Percentiles rank a stretch among this genome's conserved stretches.
Conservation (phyloP, 2,329 filamentous ascomycete genomes). For the Microsporum canis region DNA sequence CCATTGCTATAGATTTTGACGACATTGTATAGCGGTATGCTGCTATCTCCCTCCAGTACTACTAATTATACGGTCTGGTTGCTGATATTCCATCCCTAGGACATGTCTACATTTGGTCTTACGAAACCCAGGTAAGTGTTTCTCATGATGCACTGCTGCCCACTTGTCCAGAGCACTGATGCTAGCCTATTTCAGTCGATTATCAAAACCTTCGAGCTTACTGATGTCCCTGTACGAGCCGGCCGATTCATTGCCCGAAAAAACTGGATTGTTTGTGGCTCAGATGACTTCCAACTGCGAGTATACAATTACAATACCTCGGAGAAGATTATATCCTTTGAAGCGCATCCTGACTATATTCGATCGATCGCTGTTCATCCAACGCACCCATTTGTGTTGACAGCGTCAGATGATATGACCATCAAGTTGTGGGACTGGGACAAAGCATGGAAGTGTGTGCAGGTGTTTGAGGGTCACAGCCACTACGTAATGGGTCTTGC, state of each 20-base stretch:
- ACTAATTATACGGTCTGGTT: constrained; percentile 6
- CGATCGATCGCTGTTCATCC: constrained; percentile 93
- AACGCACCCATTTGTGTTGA: constrained; percentile 88
- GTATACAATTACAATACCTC: constrained; percentile 99
- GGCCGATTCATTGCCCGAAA: constrained; percentile 94
- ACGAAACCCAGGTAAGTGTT: constrained; percentile 63
- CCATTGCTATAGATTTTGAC: constrained; percentile 55
- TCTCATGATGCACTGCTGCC: not conserved
- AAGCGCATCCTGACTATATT: constrained; percentile 97
- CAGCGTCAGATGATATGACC: constrained; percentile 95
- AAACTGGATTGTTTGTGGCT: constrained; percentile 97
- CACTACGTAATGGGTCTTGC: constrained; percentile 96
- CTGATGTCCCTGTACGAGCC: constrained; percentile 92
- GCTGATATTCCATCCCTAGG: constrained; percentile 41
- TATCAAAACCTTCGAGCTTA: constrained; percentile 97
- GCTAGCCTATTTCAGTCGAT: constrained; percentile 50
- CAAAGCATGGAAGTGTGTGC: constrained; percentile 93
- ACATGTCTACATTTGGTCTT: constrained; percentile 99
- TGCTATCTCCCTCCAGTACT: not conserved
- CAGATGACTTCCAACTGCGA: constrained; percentile 77
- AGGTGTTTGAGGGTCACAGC: constrained; percentile 90
- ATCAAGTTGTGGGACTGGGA: constrained; percentile 99
- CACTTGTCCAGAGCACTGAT: not conserved
- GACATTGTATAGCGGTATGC: constrained; percentile 83
- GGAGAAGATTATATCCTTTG: constrained; percentile 94